Conservation (phyloP, 352 stramenopile genomes). For the Globisporangium yorkense region DNA sequence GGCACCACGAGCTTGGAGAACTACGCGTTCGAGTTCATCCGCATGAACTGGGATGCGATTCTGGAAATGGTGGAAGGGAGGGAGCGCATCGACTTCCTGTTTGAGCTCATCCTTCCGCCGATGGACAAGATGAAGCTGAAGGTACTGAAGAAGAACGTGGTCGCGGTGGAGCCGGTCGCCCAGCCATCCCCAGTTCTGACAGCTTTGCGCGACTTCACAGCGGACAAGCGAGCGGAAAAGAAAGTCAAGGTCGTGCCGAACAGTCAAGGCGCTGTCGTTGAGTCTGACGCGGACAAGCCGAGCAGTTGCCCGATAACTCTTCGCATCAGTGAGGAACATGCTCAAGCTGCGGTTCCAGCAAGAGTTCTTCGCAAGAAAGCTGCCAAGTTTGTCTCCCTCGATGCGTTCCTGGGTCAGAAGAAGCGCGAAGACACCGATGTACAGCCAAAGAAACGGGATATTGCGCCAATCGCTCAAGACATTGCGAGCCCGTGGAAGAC, state of each 20-base stretch:
- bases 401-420: conserved; percentile 30
- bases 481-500: conserved; percentile 18
- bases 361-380: conserved; percentile 17
- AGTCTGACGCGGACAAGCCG: neutral
- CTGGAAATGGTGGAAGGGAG: conserved; percentile 29
- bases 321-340: neutral
- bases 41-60: conserved; percentile 52
- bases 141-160: conserved; percentile 14
- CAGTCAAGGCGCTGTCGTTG: conserved; percentile 1
- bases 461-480: neutral
- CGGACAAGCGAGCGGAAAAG: conserved; percentile 9
- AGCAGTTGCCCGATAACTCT: neutral
- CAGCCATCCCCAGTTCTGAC: conserved; percentile 5
- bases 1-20: conserved; percentile 32
- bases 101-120: conserved; percentile 49
- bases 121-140: conserved; percentile 62
- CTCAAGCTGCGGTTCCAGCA: neutral
- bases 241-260: neutral
- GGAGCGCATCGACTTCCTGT: conserved; percentile 38
- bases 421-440: conserved; percentile 4
- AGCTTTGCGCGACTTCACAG: conserved; percentile 7
- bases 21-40: conserved; percentile 66
- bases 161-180: neutral
- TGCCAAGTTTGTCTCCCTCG: conserved; percentile 55
- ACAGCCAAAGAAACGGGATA: conserved; percentile 14